Conservation (phyloP, 495 filamentous ascomycete genomes). For the Chaetomium fimeti region DNA sequence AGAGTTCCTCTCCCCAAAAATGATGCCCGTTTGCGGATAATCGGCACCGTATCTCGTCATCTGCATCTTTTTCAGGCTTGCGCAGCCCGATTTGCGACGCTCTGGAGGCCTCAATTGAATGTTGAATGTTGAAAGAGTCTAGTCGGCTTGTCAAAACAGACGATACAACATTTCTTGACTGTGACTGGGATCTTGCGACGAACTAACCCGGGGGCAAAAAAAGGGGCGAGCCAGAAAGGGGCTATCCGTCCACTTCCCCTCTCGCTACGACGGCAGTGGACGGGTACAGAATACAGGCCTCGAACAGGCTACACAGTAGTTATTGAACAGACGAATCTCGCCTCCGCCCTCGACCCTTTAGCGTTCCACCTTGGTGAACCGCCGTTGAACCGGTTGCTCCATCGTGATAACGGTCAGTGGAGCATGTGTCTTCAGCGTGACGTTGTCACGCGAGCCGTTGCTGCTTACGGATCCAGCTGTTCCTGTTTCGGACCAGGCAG, state of each 20-base stretch:
- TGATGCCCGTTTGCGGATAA: background rate
- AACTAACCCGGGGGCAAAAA: background rate
- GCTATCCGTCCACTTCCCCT: background rate
- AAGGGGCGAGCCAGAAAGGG: background rate
- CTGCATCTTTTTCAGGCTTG: background rate
- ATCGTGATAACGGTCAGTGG: background rate
- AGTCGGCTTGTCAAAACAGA: background rate
- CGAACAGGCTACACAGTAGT: background rate
- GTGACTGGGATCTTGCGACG: background rate
- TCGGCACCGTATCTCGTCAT: background rate
- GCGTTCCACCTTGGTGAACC: background rate
- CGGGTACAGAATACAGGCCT: too few relatives aligned
- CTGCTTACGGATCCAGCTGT: background rate
- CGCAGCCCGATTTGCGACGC: background rate
- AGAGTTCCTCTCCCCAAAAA: background rate
- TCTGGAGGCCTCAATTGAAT: too few relatives aligned
- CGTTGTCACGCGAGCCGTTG: background rate
- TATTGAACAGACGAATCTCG: background rate
- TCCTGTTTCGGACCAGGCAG: background rate
- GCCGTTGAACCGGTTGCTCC: background rate
- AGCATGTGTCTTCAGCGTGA: background rate
- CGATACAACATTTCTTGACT: background rate
- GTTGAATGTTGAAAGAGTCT: background rate
- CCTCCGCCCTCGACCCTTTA: background rate
- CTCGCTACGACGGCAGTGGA: background rate